These are phyloP conservation scores for Amyloporia xantha DNA, from an alignment of 768 basidiomycete genomes.

Conservation along the genomic window DNA sequence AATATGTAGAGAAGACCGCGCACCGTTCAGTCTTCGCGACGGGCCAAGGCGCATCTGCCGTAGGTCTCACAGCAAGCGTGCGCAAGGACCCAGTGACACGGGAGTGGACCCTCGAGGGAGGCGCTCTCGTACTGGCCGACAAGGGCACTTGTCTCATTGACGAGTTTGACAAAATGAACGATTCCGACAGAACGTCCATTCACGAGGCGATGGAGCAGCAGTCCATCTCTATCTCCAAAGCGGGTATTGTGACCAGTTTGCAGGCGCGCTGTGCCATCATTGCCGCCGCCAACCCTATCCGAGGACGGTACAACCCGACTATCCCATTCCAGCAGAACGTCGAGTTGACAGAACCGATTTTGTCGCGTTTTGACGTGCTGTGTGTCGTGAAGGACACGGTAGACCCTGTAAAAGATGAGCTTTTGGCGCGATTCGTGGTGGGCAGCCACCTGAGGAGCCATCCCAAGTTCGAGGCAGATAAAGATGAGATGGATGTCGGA, in stretches of 20 bases:
- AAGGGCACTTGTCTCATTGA: constrained; percentile 97
- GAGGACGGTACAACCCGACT: constrained; percentile 96
- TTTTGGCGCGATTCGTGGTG: constrained; percentile 96
- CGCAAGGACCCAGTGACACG: constrained; percentile 95
- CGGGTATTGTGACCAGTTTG: constrained; percentile 96
- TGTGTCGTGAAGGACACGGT: constrained; percentile 98
- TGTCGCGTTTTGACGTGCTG: constrained; percentile 96
- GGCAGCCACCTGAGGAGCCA: constrained; percentile 93
- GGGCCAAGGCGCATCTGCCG: constrained; percentile 96
- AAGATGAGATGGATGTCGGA: constrained; percentile 91
- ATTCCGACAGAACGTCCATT: constrained; percentile 93
- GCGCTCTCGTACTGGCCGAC: constrained; percentile 96
- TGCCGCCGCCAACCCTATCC: constrained; percentile 95
- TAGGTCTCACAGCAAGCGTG: constrained; percentile 98
- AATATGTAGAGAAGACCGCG: constrained; percentile 98
- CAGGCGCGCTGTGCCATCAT: constrained; percentile 97
- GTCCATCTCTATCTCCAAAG: constrained; percentile 97
- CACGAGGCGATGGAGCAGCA: constrained; percentile 99
- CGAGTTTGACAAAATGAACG: constrained; percentile 99
- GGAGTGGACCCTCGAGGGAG: constrained; percentile 98
- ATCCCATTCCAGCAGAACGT: constrained; percentile 99
- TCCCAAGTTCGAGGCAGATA: constrained; percentile 80
- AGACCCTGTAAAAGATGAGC: constrained; percentile 94
- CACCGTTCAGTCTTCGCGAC: constrained; percentile 97
- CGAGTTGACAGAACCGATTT: constrained; percentile 94